phyloP scores from a whole-genome alignment of 2,329 filamentous ascomycete species.

The Hymenoscyphus scutula region DNA sequence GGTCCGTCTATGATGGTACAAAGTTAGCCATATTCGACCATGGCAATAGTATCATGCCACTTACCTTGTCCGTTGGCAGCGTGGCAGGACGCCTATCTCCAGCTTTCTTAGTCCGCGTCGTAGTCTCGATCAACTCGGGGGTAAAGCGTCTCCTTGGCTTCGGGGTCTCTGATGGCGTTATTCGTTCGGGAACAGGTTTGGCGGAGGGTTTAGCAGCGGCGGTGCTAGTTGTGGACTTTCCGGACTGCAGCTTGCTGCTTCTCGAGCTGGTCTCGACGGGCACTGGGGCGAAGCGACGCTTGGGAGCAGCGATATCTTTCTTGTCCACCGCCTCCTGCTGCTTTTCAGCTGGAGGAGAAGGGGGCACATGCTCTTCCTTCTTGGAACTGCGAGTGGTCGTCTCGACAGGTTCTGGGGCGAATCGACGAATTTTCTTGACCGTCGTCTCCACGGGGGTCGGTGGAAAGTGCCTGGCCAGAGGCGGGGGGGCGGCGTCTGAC shows the following conservation, averaged over 20 bases:
- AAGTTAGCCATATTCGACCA: conserved; percentile 13
- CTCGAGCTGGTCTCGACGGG: conserved; percentile 71
- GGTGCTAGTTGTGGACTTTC: conserved; percentile 40
- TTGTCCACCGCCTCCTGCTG: conserved; percentile 28
- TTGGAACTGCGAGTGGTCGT: conserved; percentile 40
- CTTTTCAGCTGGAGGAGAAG: neutral
- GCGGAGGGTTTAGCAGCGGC: conserved; percentile 55
- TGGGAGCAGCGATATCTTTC: conserved; percentile 37
- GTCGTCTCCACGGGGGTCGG: conserved; percentile 38
- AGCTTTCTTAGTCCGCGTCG: conserved; percentile 65
- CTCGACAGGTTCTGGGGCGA: conserved; percentile 44
- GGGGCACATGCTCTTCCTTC: conserved; percentile 32
- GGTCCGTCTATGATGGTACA: conserved; percentile 28
- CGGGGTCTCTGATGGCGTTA: conserved; percentile 35
- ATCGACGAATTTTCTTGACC: conserved; percentile 38
- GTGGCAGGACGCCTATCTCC: conserved; percentile 63
- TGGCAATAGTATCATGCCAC: conserved; percentile 42
- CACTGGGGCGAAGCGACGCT: conserved; percentile 63
- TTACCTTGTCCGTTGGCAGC: conserved; percentile 64
- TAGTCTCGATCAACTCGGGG: conserved; percentile 79
- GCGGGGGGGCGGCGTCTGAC: conserved; percentile 30
- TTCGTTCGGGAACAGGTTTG: conserved; percentile 44
- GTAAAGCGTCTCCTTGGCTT: conserved; percentile 55
- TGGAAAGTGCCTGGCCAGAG: conserved; percentile 31
- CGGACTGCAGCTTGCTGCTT: conserved; percentile 50